phyloP scores from a whole-genome alignment of 2,329 filamentous ascomycete genomes.

The Aspergillus costaricaensis region DNA sequence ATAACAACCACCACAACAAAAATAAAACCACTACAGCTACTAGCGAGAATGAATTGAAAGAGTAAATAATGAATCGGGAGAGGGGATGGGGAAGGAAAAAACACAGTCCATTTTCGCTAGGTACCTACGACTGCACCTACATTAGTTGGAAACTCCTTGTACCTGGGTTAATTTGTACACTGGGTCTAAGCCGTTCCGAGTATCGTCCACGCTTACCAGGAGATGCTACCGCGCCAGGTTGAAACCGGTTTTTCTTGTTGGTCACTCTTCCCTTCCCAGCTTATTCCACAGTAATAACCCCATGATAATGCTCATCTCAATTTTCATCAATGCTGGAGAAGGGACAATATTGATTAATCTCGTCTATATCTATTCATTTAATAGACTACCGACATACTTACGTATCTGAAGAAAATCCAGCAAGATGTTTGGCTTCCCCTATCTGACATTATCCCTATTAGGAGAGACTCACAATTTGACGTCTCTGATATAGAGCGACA shows the following conservation, averaged over 20 bases:
- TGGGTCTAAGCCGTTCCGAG: conserved; percentile 4
- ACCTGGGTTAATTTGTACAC: background rate
- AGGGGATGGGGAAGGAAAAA: no score
- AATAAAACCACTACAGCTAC: no score
- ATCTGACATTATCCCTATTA: background rate
- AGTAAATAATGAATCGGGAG: no score
- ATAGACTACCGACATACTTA: background rate
- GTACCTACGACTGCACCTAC: background rate
- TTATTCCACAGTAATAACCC: background rate
- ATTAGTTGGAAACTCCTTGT: background rate
- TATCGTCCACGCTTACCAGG: conserved; percentile 6
- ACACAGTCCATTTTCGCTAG: background rate
- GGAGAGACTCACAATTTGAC: background rate
- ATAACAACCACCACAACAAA: background rate
- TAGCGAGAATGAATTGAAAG: no score
- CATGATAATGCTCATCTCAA: background rate
- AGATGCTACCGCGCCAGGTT: conserved; percentile 1
- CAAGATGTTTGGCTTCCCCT: background rate
- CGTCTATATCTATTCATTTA: background rate
- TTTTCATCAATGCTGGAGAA: background rate
- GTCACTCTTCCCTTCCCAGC: background rate
- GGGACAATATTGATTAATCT: no score
- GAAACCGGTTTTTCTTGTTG: conserved; percentile 7
- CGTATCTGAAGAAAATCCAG: background rate
- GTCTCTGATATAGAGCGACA: background rate